Base-by-base conservation (phyloP, 371 early-diverging fungal genomes). In the Apophysomyces elegans region DNA sequence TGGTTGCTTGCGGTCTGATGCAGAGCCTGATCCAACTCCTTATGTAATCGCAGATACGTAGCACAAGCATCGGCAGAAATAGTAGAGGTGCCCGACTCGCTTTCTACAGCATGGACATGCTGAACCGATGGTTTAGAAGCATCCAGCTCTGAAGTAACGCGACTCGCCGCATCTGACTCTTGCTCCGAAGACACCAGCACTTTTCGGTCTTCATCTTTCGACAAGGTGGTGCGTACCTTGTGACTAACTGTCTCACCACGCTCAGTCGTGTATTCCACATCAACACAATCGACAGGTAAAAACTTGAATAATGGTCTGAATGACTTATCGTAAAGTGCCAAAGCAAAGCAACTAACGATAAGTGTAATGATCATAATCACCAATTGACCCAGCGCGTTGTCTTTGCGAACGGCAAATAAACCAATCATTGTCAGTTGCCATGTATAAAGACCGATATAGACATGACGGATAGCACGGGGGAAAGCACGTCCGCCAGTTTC, bases 401-500 rank as follows among this genome's bases (percentile, higher is more conserved):
- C 64, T 9, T 71, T 47, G 62, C 85, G 80, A 54, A 89, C 78
- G 43, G 88, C 83, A 73, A 91, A 89, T 56, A 92, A 71, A 18
- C 91, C 89, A 63, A 90, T 77, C 78, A 91, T 76, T 8, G 89
- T 88, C 7, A 90, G 67, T 73, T 91, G 86, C 64, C 84, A 87
- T 26, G 91, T 86, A 50, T 85, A 90, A 61, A 92, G 67, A 41
- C 92, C 92, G 8, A 85, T 78, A 64, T 84, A 90, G 16, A 88
- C 76, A 63, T 93, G 91, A 61, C 84, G 80, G 56, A 92, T 81
- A 8, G 89, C 83, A 37, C 82, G 66, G 3, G 91, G 90, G 73
- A 90, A 92, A 38, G 87, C 85, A 45, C 88, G 79, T 4, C 93
- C 93, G 7, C 89, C 91, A 0, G 90, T 82, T 57, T 86, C 83